Conservation (phyloP, 208 protist genomes). For the Balamuthia mandrillaris region DNA sequence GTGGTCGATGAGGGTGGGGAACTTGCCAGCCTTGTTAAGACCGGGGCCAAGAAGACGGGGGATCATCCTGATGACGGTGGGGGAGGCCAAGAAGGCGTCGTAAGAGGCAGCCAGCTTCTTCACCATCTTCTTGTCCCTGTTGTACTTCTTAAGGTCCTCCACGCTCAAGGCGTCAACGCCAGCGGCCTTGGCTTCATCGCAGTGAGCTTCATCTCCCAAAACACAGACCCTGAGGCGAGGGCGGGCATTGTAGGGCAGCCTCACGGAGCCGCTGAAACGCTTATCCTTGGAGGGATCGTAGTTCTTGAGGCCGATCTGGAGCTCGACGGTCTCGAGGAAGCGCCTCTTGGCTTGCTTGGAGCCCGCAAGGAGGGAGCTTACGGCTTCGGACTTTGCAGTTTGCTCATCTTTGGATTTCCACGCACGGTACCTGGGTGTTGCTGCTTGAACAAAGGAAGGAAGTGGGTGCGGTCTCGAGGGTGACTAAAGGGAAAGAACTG, state of each 20-base stretch:
- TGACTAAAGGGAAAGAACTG: too few relatives aligned
- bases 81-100: conserved; percentile 96
- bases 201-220: conserved; percentile 92
- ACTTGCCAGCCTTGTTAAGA: conserved; percentile 99
- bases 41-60: conserved; percentile 91
- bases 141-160: conserved; percentile 97
- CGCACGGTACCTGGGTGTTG: background rate
- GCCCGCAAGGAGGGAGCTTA: conserved; percentile 24
- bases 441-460: background rate
- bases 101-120: conserved; percentile 98
- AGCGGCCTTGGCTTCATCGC: conserved; percentile 88
- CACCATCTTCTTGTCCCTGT: conserved; percentile 99
- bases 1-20: conserved; percentile 91
- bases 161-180: conserved; percentile 87
- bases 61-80: conserved; percentile 96
- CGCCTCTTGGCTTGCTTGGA: conserved; percentile 32
- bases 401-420: background rate
- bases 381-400: conserved; percentile 40
- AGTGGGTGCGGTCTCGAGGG: background rate
- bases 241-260: conserved; percentile 88
- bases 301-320: conserved; percentile 99
- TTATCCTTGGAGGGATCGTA: conserved; percentile 99
- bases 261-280: conserved; percentile 93
- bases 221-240: conserved; percentile 90
- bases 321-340: conserved; percentile 97